Evolutionary conservation across 2,329 filamentous ascomycete genomes (phyloP), one percentile per base, ranked within the genome.

Genomic region (Cryphonectria nitschkei): DNA sequence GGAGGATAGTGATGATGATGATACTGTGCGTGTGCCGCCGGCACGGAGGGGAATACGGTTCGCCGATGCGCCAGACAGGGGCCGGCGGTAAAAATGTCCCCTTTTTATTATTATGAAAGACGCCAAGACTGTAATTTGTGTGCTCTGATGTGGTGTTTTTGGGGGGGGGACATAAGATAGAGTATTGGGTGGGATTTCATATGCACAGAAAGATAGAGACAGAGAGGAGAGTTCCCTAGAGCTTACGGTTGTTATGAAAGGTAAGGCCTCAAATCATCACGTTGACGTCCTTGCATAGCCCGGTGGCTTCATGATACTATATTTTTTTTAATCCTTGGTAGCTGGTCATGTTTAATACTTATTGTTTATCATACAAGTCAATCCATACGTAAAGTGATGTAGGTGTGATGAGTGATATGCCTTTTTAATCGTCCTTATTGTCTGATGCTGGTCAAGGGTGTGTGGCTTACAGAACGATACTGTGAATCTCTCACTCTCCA

Each of bases 41-140:
- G 76, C 82, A 32, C 83, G 85, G 72, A 84, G 86, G 54, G 88
- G 88, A 3, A 91, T 91, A 73, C 82, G 89, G 34, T 91, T 91
- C 76, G 89, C 88, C 3, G 89, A 90, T 34, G 76, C 74, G 26
- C 79, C 81, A 8, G 73, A 73, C 32, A 69, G 73, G 41, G 74
- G 73, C 52, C 68, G 74, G 39, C 72, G 70, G 60, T 76, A 68
- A 71, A 19, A 32, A 7, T n/a, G 5, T 62, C 13, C 8, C 32
- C 1, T 46, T 22, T 46, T 22, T 46, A 19, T 22, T 9, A 1
- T 29, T 29, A 9, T 37, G 37, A 3, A 50, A 5, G 46, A 3
- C n/a, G 46, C n/a, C 22, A 50, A 50, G 46, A n/a, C 22, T 50
- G 22, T 50, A n/a, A 22, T 50, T n/a, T 50, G 19, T 22, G 43